Percentiles rank a stretch among this genome's conserved stretches.
Evolutionary conservation across 768 basidiomycete species (phyloP).

Genomic region (Boletus bicolor): DNA sequence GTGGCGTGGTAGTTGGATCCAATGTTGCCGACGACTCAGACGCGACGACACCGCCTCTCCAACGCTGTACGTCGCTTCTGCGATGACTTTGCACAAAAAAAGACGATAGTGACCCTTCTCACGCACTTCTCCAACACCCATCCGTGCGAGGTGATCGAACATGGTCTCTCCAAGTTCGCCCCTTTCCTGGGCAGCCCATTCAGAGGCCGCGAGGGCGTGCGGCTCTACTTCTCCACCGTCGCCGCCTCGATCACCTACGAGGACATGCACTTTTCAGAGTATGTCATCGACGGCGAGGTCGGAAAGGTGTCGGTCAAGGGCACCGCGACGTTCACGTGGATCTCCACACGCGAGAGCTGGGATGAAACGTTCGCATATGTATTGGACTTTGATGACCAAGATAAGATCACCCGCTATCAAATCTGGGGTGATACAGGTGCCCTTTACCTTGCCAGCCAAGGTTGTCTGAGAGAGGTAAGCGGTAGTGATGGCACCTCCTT

Average conservation of each 20-base stretch:
- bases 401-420: slow-evolving; percentile 57
- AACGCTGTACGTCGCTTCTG: slow-evolving; percentile 48
- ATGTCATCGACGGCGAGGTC: slow-evolving; percentile 48
- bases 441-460: slow-evolving; percentile 54
- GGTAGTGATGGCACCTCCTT: background rate
- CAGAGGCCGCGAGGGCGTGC: slow-evolving; percentile 40
- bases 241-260: slow-evolving; percentile 46
- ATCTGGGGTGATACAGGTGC: slow-evolving; percentile 70
- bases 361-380: slow-evolving; percentile 59
- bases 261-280: slow-evolving; percentile 52
- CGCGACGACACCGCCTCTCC: slow-evolving; percentile 33
- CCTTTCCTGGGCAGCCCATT: slow-evolving; percentile 60
- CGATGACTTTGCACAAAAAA: slow-evolving; percentile 47
- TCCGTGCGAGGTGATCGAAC: slow-evolving; percentile 46
- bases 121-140: slow-evolving; percentile 48
- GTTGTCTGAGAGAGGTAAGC: slow-evolving; percentile 34
- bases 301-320: slow-evolving; percentile 56
- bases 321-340: slow-evolving; percentile 55
- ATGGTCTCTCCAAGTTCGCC: slow-evolving; percentile 51
- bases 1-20: no score
- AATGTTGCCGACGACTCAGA: background rate
- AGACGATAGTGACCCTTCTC: slow-evolving; percentile 41
- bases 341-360: slow-evolving; percentile 51
- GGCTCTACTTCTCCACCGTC: slow-evolving; percentile 50
- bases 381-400: slow-evolving; percentile 56